Percentiles rank a stretch among this genome's conserved stretches.
phyloP scores from a whole-genome alignment of 352 stramenopile genomes.

The Phytophthora pisi region DNA sequence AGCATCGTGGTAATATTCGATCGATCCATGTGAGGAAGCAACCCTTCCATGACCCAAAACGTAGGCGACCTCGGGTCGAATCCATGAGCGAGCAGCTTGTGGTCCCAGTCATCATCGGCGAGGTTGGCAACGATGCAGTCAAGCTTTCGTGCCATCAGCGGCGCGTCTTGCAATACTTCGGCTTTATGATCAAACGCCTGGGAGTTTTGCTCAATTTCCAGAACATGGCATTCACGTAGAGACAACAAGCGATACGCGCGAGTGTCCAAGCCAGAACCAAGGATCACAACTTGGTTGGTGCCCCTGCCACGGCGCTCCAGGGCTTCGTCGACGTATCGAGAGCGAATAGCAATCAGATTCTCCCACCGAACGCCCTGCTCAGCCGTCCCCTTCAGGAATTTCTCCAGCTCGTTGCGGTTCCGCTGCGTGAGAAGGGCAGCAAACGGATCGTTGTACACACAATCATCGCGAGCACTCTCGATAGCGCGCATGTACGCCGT shows the following conservation, averaged over 20 bases:
- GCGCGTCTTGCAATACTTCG: constrained; percentile 27
- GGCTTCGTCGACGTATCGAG: constrained; percentile 51
- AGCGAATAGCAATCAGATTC: constrained; percentile 44
- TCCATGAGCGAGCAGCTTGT: constrained; percentile 27
- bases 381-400: neutral
- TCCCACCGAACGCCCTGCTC: neutral
- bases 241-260: constrained; percentile 52
- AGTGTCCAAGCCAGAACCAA: constrained; percentile 50
- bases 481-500: constrained; percentile 20
- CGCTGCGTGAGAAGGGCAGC: constrained; percentile 7
- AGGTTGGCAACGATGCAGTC: constrained; percentile 46
- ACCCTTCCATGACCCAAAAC: constrained; percentile 58
- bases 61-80: constrained; percentile 40
- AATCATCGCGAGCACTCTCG: constrained; percentile 11
- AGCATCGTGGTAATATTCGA: constrained; percentile 39
- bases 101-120: constrained; percentile 36
- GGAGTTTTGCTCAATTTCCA: constrained; percentile 43
- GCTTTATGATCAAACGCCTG: constrained; percentile 41
- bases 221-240: constrained; percentile 33
- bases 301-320: constrained; percentile 26
- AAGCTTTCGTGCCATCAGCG: constrained; percentile 20
- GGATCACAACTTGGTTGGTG: constrained; percentile 53
- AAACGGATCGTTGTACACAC: constrained; percentile 22
- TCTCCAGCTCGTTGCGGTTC: neutral
- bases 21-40: constrained; percentile 44